Base-by-base conservation (phyloP, 1,284 basidiomycete genomes). In the Tilletia caries region DNA sequence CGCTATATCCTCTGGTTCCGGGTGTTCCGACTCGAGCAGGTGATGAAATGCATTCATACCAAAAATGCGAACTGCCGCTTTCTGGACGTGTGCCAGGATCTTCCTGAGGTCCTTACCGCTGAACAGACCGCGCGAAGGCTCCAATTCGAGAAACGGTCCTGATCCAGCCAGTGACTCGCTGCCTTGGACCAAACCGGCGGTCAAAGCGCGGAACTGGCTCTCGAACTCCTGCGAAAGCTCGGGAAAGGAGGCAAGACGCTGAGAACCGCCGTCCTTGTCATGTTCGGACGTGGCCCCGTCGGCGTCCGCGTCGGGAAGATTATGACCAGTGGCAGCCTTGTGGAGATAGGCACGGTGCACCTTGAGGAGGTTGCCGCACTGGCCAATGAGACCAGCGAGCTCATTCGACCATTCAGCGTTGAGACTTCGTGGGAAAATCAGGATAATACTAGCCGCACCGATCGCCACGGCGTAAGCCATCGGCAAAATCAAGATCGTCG, bases 401-500 rank as follows among this genome's bases (percentile, higher is more conserved):
- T 84, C 75, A 75, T 72, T 29, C 85, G 78, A 75, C 71, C 85
- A 86, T 0, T 82, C 83, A 73, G 89, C 88, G 70, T 88, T 89
- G 69, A 91, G 83, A 8, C 89, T 88, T 82, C 91, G 88, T 0
- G 91, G 91, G 79, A 92, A 92, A 70, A 92, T 85, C 43, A 92
- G 77, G 20, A 89, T 73, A 32, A 89, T 86, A 15, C 72, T 27
- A 29, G 70, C 73, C 1, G 76, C 67, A 29, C 73, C 70, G 66
- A 79, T 74, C 37, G 72, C 77, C 25, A 78, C 34, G 4, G 70
- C 68, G 58, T 68, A 71, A 43, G 75, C 77, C 43, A 72, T 71
- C 12, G 73, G 73, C n/a, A 73, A 67, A 70, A 78, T 70, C 62
- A 75, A 69, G 73, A 84, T 79, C 34, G 83, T 80, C 0, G 83